Conservation (phyloP, 2,329 filamentous ascomycete species). For the Colletotrichum sublineola region DNA sequence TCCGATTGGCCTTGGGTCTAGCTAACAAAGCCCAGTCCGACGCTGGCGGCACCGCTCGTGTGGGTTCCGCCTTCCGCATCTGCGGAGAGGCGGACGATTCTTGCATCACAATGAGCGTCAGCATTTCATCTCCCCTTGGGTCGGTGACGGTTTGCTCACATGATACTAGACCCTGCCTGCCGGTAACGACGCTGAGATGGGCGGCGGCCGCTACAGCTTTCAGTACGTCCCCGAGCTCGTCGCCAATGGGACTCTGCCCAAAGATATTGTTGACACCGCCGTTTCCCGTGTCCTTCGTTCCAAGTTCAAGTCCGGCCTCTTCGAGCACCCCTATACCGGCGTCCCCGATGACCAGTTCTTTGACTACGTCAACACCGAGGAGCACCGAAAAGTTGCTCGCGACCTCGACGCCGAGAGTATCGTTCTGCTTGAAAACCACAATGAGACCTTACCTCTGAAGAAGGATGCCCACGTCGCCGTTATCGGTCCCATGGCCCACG, state of each 20-base stretch:
- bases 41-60: conserved; percentile 77
- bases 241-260: conserved; percentile 69
- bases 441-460: conserved; percentile 65
- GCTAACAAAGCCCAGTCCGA: conserved; percentile 56
- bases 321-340: conserved; percentile 76
- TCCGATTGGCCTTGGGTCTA: not conserved
- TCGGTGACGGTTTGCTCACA: conserved; percentile 19
- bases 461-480: conserved; percentile 78
- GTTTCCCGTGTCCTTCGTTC: conserved; percentile 74
- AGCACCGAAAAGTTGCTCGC: conserved; percentile 69
- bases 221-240: conserved; percentile 75
- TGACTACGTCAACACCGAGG: conserved; percentile 72
- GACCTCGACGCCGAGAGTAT: conserved; percentile 75
- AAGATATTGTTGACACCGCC: conserved; percentile 72
- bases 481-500: conserved; percentile 81
- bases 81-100: conserved; percentile 74
- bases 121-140: conserved; percentile 37
- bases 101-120: conserved; percentile 71
- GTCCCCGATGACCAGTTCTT: conserved; percentile 67
- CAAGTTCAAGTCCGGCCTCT: conserved; percentile 79
- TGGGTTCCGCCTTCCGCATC: conserved; percentile 74
- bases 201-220: conserved; percentile 79
- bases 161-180: conserved; percentile 67
- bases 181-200: conserved; percentile 82
- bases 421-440: conserved; percentile 71